Evolutionary conservation across 768 basidiomycete species (phyloP).

Genomic region (Trametes villosa): DNA sequence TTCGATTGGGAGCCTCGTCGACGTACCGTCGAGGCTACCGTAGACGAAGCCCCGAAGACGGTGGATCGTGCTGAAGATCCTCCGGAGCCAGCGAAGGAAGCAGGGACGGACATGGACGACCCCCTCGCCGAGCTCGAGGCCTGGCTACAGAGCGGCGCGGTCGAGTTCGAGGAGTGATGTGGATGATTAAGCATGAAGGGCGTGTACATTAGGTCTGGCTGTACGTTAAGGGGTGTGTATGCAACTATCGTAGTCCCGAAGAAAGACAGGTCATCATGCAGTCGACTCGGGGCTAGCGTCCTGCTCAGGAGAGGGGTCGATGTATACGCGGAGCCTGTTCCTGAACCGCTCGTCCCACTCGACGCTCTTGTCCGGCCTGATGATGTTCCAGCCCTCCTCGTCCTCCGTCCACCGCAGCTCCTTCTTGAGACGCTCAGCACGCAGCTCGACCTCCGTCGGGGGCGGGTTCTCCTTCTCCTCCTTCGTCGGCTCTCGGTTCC

Average conservation of each 20-base stretch:
- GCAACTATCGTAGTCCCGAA: constrained; percentile 11
- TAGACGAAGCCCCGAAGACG: not conserved
- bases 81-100: not conserved
- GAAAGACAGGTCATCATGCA: constrained; percentile 3
- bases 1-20: too few species aligned
- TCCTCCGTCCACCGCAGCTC: constrained; percentile 86
- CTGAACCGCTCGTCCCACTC: constrained; percentile 81
- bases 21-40: too few species aligned
- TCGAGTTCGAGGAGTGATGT: constrained; percentile 34
- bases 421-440: constrained; percentile 86
- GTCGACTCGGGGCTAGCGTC: constrained; percentile 1
- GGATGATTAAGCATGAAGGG: not conserved
- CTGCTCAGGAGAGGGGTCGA: constrained; percentile 36
- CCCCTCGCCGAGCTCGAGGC: constrained; percentile 69
- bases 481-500: constrained; percentile 82
- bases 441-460: constrained; percentile 85
- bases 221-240: constrained; percentile 15
- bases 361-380: constrained; percentile 63
- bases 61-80: too few species aligned
- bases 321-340: constrained; percentile 63
- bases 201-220: constrained; percentile 12
- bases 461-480: constrained; percentile 80
- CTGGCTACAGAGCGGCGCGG: constrained; percentile 69
- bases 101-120: constrained; percentile 39
- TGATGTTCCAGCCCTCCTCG: constrained; percentile 76